These are phyloP conservation scores for Teunomyces kruisii DNA, from an alignment of 805 yeast species.

Conservation along the genomic window DNA sequence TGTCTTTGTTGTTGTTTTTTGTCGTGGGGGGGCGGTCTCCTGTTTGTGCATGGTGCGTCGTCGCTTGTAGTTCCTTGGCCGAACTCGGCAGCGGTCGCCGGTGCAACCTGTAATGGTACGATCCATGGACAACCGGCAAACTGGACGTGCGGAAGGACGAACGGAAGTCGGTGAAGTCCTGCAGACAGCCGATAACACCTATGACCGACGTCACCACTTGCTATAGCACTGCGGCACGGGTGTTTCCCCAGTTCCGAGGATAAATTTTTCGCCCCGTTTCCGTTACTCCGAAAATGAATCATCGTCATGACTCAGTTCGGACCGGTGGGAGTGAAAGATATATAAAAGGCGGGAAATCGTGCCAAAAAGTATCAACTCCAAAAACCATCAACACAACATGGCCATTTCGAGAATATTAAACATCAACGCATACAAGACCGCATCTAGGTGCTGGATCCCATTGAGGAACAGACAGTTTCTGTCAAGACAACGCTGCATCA, in stretches of 20 bases:
- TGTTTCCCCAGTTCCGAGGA: conserved; percentile 5
- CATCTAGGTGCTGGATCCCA: conserved; percentile 45
- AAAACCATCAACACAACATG: neutral
- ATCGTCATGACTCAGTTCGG: conserved; percentile 1
- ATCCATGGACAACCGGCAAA: neutral
- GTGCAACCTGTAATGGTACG: neutral
- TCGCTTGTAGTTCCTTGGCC: neutral
- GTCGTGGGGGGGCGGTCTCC: no score
- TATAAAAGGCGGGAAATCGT: neutral
- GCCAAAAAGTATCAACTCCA: no score
- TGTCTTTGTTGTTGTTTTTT: no score
- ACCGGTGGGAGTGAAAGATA: neutral
- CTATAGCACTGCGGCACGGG: neutral
- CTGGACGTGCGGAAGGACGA: conserved; percentile 5
- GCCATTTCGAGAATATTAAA: conserved; percentile 2
- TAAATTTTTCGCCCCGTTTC: neutral
- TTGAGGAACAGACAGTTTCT: conserved; percentile 33
- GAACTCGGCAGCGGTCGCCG: no score
- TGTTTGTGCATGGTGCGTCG: neutral
- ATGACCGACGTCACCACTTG: neutral
- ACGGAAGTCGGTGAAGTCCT: neutral
- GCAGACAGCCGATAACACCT: neutral
- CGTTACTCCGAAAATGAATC: conserved; percentile 4
- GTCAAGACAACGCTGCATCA: conserved; percentile 34
- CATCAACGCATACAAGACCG: conserved; percentile 33